Conservation (phyloP, 2,329 filamentous ascomycete species). For the Ophiostoma tasmaniense region DNA sequence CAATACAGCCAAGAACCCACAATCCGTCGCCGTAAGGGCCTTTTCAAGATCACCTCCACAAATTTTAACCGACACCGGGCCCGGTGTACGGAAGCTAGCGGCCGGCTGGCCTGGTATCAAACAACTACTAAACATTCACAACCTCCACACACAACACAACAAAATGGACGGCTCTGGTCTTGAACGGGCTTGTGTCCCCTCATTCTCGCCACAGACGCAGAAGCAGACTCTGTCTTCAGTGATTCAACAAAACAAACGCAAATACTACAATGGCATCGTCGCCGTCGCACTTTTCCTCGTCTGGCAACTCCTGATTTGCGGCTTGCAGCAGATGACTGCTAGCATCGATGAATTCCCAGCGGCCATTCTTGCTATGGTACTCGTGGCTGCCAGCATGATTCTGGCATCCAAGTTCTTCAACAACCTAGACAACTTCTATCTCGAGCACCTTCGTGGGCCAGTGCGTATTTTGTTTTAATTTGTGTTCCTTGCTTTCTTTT, state of each 20-base stretch:
- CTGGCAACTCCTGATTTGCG: conserved; percentile 40
- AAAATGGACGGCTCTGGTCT: not conserved
- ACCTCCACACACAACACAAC: not conserved
- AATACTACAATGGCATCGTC: conserved; percentile 25
- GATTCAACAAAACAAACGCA: not conserved
- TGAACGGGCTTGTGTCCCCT: not conserved
- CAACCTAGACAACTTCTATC: conserved; percentile 25
- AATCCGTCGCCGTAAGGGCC: not conserved
- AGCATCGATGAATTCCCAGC: conserved; percentile 35
- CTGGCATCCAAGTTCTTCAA: conserved; percentile 18
- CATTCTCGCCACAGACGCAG: not conserved
- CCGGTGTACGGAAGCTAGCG: conserved; percentile 13
- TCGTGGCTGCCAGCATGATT: conserved; percentile 32
- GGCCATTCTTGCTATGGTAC: conserved; percentile 40
- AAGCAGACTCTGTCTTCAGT: not conserved
- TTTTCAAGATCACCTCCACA: not conserved
- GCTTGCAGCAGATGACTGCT: conserved; percentile 31
- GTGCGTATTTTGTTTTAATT: too few relatives aligned
- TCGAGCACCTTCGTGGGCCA: conserved; percentile 18
- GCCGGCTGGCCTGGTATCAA: conserved; percentile 12
- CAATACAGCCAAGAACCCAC: not conserved
- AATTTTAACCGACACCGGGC: conserved; percentile 9
- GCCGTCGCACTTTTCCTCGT: conserved; percentile 32
- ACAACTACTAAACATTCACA: not conserved
- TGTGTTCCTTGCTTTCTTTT: not conserved